A percentile compares a stretch with the other conserved stretches of the same genome.
Evolutionary conservation across 129 eudicot species (phyloP).

Genomic region (Artemisia tridentata): DNA sequence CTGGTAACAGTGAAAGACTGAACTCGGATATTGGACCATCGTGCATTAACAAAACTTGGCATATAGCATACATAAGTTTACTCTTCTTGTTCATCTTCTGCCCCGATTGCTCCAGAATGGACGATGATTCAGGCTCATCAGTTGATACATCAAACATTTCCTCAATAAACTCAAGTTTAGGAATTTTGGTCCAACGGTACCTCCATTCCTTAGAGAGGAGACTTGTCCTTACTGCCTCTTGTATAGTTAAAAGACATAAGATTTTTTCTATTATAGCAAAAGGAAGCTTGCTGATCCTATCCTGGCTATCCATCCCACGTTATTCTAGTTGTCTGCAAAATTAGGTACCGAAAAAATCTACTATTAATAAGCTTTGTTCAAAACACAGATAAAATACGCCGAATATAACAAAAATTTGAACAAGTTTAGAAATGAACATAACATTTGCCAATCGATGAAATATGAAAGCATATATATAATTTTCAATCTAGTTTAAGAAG

Average conservation of each 20-base stretch:
- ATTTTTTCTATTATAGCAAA: background rate
- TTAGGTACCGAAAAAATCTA: background rate
- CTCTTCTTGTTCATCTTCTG: background rate
- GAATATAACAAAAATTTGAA: background rate
- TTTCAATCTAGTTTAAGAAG: no score
- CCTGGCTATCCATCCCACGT: background rate
- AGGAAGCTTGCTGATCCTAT: background rate
- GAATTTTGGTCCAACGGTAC: background rate
- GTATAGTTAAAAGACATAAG: background rate
- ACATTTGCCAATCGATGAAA: no score
- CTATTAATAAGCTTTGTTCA: background rate
- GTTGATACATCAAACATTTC: background rate
- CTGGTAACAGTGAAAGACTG: background rate
- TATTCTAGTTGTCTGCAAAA: background rate
- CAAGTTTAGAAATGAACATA: no score
- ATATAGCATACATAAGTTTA: background rate
- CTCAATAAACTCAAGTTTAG: background rate
- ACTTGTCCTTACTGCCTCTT: background rate
- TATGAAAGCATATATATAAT: no score
- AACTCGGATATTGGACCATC: background rate
- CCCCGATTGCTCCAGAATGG: background rate
- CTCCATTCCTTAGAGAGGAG: background rate
- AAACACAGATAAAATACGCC: background rate
- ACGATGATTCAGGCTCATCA: background rate
- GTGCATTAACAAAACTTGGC: constrained; percentile 3